Conservation (phyloP, 768 basidiomycete species). For the Amylocystis lapponica region DNA sequence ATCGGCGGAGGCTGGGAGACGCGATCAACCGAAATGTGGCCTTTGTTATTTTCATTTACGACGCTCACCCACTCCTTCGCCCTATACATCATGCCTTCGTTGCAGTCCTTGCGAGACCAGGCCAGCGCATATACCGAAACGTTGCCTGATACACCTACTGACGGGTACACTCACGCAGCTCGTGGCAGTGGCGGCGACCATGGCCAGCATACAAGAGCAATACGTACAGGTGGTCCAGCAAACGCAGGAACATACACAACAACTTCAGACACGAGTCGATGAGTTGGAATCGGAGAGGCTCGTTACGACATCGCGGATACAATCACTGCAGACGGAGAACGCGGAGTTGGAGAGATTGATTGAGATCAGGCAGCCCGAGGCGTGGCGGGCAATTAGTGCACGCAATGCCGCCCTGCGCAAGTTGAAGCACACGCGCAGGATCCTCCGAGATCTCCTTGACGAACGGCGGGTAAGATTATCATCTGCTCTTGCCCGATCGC, state of each 20-base stretch:
- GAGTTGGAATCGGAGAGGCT: conserved; percentile 32
- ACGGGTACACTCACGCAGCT: too few relatives aligned
- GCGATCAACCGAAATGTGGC: too few relatives aligned
- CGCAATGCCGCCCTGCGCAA: conserved; percentile 23
- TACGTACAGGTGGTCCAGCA: conserved; percentile 14
- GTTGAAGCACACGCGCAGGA: conserved; percentile 29
- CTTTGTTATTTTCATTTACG: too few relatives aligned
- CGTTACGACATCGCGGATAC: conserved; percentile 21
- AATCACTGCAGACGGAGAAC: conserved; percentile 27
- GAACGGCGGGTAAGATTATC: conserved; percentile 33
- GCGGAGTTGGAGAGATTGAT: conserved; percentile 28
- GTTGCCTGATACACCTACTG: too few relatives aligned
- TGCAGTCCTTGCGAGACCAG: too few relatives aligned
- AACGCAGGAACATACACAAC: conserved; percentile 19
- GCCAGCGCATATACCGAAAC: too few relatives aligned
- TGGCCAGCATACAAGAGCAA: conserved; percentile 28
- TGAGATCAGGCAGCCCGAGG: conserved; percentile 23
- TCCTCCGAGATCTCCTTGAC: conserved; percentile 37
- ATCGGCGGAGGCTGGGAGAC: too few relatives aligned
- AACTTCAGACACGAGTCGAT: conserved; percentile 24
- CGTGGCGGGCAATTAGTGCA: conserved; percentile 24
- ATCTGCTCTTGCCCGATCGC: conserved; percentile 6
- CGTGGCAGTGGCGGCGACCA: too few relatives aligned
- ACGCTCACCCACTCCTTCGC: too few relatives aligned
- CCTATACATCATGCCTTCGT: too few relatives aligned